Evolutionary conservation across 768 basidiomycete genomes (phyloP).

Genomic region (Pleurotus tuber-regium): DNA sequence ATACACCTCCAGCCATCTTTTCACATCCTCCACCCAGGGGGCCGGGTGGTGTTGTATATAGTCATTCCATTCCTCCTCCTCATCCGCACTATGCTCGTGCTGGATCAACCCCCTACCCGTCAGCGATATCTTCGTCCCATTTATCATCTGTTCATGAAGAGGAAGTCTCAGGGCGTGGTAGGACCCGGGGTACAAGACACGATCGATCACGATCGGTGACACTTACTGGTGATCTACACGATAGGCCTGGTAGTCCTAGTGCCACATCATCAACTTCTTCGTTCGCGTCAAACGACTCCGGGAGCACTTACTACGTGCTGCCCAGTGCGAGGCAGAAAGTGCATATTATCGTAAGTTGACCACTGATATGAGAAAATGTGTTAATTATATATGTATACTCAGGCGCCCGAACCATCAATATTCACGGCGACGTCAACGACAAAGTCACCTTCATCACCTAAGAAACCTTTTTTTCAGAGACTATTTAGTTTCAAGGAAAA

Average conservation of each 20-base stretch:
- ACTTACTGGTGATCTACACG: slow-evolving; percentile 13
- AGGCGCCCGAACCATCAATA: slow-evolving; percentile 45
- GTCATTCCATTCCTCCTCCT: slow-evolving; percentile 60
- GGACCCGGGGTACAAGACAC: slow-evolving; percentile 22
- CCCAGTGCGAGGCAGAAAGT: slow-evolving; percentile 73
- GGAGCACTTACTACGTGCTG: slow-evolving; percentile 73
- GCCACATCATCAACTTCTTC: slow-evolving; percentile 36
- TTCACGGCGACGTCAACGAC: slow-evolving; percentile 58
- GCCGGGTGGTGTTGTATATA: slow-evolving; percentile 64
- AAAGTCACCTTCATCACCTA: slow-evolving; percentile 56
- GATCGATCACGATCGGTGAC: slow-evolving; percentile 25
- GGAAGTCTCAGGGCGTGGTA: slow-evolving; percentile 21
- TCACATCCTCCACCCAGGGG: slow-evolving; percentile 52
- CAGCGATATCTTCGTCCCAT: slow-evolving; percentile 31
- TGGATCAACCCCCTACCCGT: slow-evolving; percentile 40
- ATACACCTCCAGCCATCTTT: slow-evolving; percentile 58
- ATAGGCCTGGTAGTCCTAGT: slow-evolving; percentile 18
- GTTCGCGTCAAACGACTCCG: slow-evolving; percentile 52
- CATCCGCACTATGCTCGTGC: slow-evolving; percentile 43
- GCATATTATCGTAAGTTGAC: slow-evolving; percentile 63
- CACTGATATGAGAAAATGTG: slow-evolving; percentile 15
- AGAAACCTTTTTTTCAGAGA: slow-evolving; percentile 62
- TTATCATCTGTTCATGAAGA: slow-evolving; percentile 38
- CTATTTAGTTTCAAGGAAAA: slow-evolving; percentile 51
- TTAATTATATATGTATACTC: slow-evolving; percentile 25